Percentiles rank a stretch among this genome's conserved stretches.
Conservation (phyloP, 177 flowering plant species). For the Tripterygium wilfordii region DNA sequence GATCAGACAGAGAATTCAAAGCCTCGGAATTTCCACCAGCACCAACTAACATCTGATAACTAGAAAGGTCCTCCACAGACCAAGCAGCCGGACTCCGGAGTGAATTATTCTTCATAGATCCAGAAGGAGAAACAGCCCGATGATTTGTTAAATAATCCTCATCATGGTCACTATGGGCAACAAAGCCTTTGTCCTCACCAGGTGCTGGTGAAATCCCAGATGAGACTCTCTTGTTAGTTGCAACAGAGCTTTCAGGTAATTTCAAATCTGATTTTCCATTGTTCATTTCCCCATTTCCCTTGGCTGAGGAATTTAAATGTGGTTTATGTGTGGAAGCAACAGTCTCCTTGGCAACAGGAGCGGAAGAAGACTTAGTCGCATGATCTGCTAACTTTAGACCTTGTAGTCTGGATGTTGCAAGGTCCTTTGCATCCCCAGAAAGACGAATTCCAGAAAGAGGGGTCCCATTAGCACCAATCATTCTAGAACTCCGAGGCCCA, state of each 20-base stretch:
- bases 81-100: constrained; percentile 4
- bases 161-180: constrained; percentile 2
- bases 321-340: constrained; percentile 6
- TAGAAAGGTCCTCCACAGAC: constrained; percentile 14
- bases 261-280: constrained; percentile 12
- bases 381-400: constrained; percentile 19
- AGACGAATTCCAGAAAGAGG: constrained; percentile 23
- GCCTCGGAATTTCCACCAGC: constrained; percentile 15
- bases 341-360: constrained; percentile 10
- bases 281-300: constrained; percentile 16
- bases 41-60: constrained; percentile 6
- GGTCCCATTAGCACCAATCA: constrained; percentile 3
- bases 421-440: constrained; percentile 37
- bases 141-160: constrained; percentile 11
- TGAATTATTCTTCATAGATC: constrained; percentile 8
- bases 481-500: background rate
- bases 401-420: constrained; percentile 22
- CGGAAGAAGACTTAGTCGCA: constrained; percentile 5
- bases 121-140: constrained; percentile 2
- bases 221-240: constrained; percentile 3
- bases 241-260: constrained; percentile 7
- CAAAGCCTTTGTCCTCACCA: constrained; percentile 7
- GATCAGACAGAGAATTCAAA: constrained; percentile 29
- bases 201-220: constrained; percentile 2
- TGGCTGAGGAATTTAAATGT: constrained; percentile 23